Percentiles rank a stretch among this genome's conserved stretches.
These are phyloP conservation scores for Rhamnella rubrinervis DNA, from an alignment of 331 rosid genomes.

Conservation along the genomic window DNA sequence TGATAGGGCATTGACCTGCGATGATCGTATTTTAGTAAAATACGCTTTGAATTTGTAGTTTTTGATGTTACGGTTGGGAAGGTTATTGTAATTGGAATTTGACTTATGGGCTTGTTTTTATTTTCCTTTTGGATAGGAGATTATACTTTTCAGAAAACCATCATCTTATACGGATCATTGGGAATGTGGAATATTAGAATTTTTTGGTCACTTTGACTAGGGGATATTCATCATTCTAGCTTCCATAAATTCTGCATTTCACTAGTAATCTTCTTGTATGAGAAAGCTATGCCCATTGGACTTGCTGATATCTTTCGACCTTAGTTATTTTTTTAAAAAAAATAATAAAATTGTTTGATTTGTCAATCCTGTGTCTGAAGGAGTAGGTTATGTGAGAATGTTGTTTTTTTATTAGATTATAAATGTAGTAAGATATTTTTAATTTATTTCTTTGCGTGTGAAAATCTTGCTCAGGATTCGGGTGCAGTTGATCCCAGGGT, in stretches of 20 bases:
- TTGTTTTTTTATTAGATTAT: background rate
- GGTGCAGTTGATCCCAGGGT: constrained; percentile 28
- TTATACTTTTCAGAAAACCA: background rate
- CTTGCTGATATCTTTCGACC: background rate
- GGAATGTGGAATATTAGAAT: background rate
- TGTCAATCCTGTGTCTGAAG: background rate
- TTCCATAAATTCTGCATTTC: background rate
- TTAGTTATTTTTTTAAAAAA: background rate
- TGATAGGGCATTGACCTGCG: constrained; percentile 1
- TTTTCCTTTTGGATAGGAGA: too few species aligned
- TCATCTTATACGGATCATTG: background rate
- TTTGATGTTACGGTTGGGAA: background rate
- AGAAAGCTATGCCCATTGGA: background rate
- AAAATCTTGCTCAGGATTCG: constrained; percentile 16
- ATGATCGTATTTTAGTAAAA: background rate
- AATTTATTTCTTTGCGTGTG: background rate
- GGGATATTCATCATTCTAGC: background rate
- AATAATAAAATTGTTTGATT: background rate
- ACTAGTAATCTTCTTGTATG: background rate
- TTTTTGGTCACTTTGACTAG: background rate
- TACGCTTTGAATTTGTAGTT: background rate
- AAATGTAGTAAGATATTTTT: background rate
- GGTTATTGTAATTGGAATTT: background rate
- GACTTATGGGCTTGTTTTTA: background rate
- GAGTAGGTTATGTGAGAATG: background rate